phyloP scores from a whole-genome alignment of 2,329 filamentous ascomycete genomes.

The Incumbomyces delicatus region DNA sequence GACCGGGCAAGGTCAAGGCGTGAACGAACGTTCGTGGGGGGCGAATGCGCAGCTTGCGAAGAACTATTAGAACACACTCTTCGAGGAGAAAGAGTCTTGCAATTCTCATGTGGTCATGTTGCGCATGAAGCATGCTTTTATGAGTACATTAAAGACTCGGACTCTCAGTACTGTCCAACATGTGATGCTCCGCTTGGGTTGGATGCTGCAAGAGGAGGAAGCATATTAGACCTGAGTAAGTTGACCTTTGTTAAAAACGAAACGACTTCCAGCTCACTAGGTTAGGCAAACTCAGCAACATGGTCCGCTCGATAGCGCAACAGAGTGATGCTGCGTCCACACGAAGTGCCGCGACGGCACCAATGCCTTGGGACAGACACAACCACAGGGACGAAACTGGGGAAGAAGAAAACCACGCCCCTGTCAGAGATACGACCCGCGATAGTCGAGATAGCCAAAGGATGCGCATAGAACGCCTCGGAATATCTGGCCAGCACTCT shows the following conservation, averaged over 20 bases:
- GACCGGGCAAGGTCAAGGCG: conserved; percentile 71
- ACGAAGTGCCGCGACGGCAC: conserved; percentile 45
- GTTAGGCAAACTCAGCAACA: conserved; percentile 84
- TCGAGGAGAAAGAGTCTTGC: conserved; percentile 83
- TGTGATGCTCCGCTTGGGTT: conserved; percentile 86
- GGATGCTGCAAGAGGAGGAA: conserved; percentile 85
- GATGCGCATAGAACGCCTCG: conserved; percentile 38
- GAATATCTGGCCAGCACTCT: conserved; percentile 43
- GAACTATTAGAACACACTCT: conserved; percentile 93
- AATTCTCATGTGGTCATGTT: conserved; percentile 94
- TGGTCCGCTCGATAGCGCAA: conserved; percentile 71
- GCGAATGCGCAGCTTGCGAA: conserved; percentile 90
- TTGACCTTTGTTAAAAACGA: conserved; percentile 71
- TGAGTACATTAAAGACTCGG: conserved; percentile 91
- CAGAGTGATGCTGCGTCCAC: conserved; percentile 49
- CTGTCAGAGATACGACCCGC: conserved; percentile 25
- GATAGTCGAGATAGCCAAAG: conserved; percentile 33
- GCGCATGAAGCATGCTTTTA: conserved; percentile 98
- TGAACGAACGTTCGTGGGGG: conserved; percentile 90
- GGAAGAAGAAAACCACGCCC: conserved; percentile 9
- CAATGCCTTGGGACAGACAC: conserved; percentile 49
- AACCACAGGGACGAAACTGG: conserved; percentile 24
- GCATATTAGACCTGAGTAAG: conserved; percentile 82
- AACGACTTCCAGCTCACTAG: conserved; percentile 77
- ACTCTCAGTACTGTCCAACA: conserved; percentile 86